Evolutionary conservation across 257 asterid genomes (phyloP).

Genomic region (Osmanthus fragrans): DNA sequence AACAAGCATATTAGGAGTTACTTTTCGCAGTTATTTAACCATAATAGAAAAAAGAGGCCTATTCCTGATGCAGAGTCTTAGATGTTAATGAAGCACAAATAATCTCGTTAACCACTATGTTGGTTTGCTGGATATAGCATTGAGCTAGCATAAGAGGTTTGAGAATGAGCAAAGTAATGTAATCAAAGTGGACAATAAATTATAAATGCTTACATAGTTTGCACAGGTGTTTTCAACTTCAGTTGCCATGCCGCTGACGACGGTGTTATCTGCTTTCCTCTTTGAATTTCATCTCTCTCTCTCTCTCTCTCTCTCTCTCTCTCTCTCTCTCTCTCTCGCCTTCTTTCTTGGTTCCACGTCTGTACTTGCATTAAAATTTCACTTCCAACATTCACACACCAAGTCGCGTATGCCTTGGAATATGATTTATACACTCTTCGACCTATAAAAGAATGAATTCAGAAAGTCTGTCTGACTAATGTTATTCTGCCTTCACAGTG

Average conservation of each 20-base stretch:
- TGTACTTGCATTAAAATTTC: conserved; percentile 31
- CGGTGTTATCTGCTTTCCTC: conserved; percentile 43
- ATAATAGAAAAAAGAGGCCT: no score
- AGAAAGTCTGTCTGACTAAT: conserved; percentile 14
- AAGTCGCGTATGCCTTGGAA: background rate
- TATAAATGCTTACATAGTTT: conserved; percentile 10
- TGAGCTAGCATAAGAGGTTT: conserved; percentile 4
- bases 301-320: no score
- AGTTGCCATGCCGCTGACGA: conserved; percentile 53
- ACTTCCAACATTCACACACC: conserved; percentile 16
- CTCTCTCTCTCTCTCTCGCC: conserved; percentile 43
- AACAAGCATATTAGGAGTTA: no score
- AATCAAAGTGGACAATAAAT: background rate
- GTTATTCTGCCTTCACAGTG: conserved; percentile 53
- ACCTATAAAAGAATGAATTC: background rate
- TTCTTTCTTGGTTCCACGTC: conserved; percentile 97
- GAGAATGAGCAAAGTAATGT: background rate
- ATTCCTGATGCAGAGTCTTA: no score
- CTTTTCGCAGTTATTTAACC: no score
- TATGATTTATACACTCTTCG: background rate
- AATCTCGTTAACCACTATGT: background rate
- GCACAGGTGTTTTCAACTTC: conserved; percentile 75
- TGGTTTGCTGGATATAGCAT: conserved; percentile 11
- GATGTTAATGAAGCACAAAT: no score
- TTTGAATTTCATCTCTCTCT: conserved; percentile 40